phyloP scores from a whole-genome alignment of 164 flowering plant species.

The Cinnamomum chago region DNA sequence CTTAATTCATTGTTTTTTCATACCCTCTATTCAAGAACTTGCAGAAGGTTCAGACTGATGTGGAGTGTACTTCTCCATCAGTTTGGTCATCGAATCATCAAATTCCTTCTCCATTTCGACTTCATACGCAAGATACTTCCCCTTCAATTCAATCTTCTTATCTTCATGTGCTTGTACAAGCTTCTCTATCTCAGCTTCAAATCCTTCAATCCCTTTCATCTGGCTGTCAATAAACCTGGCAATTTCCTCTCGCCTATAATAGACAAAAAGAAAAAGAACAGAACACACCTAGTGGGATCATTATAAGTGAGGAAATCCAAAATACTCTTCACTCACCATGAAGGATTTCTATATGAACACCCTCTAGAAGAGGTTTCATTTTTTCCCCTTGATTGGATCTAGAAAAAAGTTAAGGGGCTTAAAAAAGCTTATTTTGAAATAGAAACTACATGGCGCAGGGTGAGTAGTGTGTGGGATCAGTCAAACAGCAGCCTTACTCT shows the following conservation, averaged over 20 bases:
- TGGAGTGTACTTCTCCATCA: constrained; percentile 54
- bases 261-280: not conserved
- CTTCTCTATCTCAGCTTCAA: constrained; percentile 45
- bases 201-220: constrained; percentile 48
- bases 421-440: not conserved
- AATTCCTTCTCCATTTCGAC: constrained; percentile 51
- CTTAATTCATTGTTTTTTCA: too few species aligned
- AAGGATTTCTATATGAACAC: too few species aligned
- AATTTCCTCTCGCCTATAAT: constrained; percentile 40
- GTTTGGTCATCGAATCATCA: constrained; percentile 31
- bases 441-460: not conserved
- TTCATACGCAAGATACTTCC: constrained; percentile 45
- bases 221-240: constrained; percentile 40
- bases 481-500: not conserved
- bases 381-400: too few species aligned
- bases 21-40: not conserved
- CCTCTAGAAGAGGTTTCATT: too few species aligned
- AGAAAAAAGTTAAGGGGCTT: not conserved
- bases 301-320: not conserved
- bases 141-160: constrained; percentile 43
- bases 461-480: not conserved
- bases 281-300: not conserved
- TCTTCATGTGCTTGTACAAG: constrained; percentile 38
- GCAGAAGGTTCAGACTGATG: not conserved
- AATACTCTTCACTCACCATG: too few species aligned